phyloP scores from a whole-genome alignment of 1,139 yeast genomes.

The Pichia sp. region DNA sequence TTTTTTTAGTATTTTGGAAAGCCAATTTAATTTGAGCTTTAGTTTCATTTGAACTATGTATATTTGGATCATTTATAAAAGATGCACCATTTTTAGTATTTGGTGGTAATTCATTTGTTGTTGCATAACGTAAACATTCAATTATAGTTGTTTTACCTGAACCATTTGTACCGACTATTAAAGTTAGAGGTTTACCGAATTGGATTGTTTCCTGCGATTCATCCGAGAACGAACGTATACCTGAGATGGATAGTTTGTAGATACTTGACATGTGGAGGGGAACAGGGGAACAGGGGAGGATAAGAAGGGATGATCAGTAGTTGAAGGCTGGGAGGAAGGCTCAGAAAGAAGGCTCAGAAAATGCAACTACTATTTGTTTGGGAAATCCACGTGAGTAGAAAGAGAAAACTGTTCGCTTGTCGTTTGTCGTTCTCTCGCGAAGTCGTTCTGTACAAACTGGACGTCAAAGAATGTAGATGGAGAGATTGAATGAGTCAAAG shows the following conservation, averaged over 20 bases:
- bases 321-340: too few species aligned
- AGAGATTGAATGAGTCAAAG: too few species aligned
- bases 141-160: conserved; percentile 98
- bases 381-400: too few species aligned
- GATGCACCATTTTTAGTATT: conserved; percentile 89
- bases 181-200: conserved; percentile 83
- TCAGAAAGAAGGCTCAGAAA: too few species aligned
- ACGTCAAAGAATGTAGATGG: too few species aligned
- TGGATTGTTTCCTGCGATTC: conserved; percentile 78
- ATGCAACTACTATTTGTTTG: too few species aligned
- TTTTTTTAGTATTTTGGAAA: conserved; percentile 65
- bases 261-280: conserved; percentile 49
- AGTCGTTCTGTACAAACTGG: too few species aligned
- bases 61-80: conserved; percentile 87
- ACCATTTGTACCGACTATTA: conserved; percentile 95
- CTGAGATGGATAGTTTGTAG: conserved; percentile 76
- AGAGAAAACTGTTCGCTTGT: too few species aligned
- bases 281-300: neutral
- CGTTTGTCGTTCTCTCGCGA: too few species aligned
- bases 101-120: conserved; percentile 95
- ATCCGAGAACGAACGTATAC: conserved; percentile 85
- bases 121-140: conserved; percentile 87
- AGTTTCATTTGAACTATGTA: conserved; percentile 68
- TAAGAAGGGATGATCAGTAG: neutral
- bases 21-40: conserved; percentile 88